Base-by-base conservation (phyloP, 305 asterid genomes). In the Fraxinus floribunda region DNA sequence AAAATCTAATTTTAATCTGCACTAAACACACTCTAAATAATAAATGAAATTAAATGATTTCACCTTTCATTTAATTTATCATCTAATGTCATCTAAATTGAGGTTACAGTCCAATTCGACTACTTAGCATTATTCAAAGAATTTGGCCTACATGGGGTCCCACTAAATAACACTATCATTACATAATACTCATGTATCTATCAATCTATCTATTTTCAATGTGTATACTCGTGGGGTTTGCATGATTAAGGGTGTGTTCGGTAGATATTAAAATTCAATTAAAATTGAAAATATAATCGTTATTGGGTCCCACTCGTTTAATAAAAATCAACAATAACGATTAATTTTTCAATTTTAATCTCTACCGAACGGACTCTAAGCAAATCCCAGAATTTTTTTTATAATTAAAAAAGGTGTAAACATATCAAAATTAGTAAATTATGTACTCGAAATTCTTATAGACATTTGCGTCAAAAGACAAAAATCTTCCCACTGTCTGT, bases 341-440 rank as follows among this genome's bases (percentile, higher is more conserved):
- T 3, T 0, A 0, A 29, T 29, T 29, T 29, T 29, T 29, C 3
- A 29, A 29, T 29, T 29, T 29, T 29, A 29, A 29, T 29, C 3
- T 29, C 32, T 29, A 29, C 3, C 32, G 32, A 29, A 29, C 32
- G 32, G 0, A 3, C 32, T 29, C 32, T 86, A 84, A 79, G 80
- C 86, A 84, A 88, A 88, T 82, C 85, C 83, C 80, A 81, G 79
- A 29, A 84, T 4, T n/a, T n/a, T n/a, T n/a, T n/a, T 52, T 13
- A 11, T 36, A 78, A 80, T 78, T 71, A 82, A 82, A 81, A 60
- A 62, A 9, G 44, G 11, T 38, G 0, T 7, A 38, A 38, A 7
- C 44, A 38, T 10, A 10, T 41, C 15, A 38, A 44, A 11, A 44
- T 44, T 80, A 83, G 6, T 15, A 46, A 11, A 46, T 46, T 11